These are phyloP conservation scores for Gossypium gossypioides DNA, from an alignment of 441 rosid species.

Conservation along the genomic window DNA sequence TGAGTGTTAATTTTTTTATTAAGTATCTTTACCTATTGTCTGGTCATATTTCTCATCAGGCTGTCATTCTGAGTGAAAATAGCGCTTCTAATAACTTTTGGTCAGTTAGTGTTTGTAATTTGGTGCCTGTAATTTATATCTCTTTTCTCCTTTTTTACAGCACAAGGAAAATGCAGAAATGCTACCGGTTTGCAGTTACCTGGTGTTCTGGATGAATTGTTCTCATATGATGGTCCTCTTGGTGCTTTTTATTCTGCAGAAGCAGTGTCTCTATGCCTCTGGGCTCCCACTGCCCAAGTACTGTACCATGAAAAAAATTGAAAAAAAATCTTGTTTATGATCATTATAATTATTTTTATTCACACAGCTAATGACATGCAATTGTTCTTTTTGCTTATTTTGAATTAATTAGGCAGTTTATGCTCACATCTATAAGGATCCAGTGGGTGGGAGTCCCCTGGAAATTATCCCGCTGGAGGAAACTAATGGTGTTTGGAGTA, in stretches of 20 bases:
- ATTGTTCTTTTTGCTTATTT: slow-evolving; percentile 18
- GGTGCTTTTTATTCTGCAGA: slow-evolving; percentile 61
- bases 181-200: slow-evolving; percentile 86
- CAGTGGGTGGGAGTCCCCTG: slow-evolving; percentile 36
- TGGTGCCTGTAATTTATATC: background rate
- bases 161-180: slow-evolving; percentile 37
- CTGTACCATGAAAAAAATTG: background rate
- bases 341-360: slow-evolving; percentile 1
- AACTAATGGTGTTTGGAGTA: slow-evolving; percentile 72
- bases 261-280: slow-evolving; percentile 59
- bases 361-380: slow-evolving; percentile 2
- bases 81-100: background rate
- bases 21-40: background rate
- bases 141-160: slow-evolving; percentile 33
- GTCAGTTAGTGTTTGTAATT: background rate
- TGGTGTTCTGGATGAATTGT: slow-evolving; percentile 74
- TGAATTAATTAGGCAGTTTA: slow-evolving; percentile 47
- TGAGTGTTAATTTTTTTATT: background rate
- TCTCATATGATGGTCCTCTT: slow-evolving; percentile 75
- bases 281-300: slow-evolving; percentile 99
- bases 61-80: background rate
- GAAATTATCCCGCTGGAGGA: slow-evolving; percentile 51
- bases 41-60: background rate
- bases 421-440: slow-evolving; percentile 44
- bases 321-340: background rate